A percentile compares a stretch with the other conserved stretches of the same genome.
Evolutionary conservation across 2,329 filamentous ascomycete species (phyloP).

Genomic region (Aspergillaceae sp.): DNA sequence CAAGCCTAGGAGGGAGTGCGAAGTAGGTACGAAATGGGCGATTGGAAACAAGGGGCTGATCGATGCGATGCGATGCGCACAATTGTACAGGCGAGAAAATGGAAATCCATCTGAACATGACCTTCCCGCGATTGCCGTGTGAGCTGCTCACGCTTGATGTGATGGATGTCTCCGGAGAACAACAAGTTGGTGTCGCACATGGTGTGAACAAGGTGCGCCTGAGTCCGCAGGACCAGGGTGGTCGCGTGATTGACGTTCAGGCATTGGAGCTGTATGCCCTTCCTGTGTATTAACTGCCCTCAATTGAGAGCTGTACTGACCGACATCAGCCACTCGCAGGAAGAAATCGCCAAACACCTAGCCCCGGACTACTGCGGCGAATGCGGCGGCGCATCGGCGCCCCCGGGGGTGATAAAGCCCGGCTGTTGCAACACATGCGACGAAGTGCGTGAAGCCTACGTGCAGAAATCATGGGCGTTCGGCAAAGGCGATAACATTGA

Average conservation of each 20-base stretch:
- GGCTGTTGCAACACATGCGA: conserved; percentile 97
- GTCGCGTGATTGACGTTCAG: conserved; percentile 62
- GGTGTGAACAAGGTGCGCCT: conserved; percentile 88
- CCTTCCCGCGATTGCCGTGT: conserved; percentile 87
- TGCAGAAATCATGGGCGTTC: conserved; percentile 83
- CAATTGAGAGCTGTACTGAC: background rate
- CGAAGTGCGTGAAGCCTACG: conserved; percentile 92
- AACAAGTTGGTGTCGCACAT: conserved; percentile 88
- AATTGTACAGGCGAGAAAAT: conserved; percentile 71
- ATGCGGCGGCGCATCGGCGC: conserved; percentile 79
- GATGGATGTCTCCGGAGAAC: conserved; percentile 97
- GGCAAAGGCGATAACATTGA: conserved; percentile 85
- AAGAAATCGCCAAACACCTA: conserved; percentile 65
- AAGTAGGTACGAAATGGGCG: too few species aligned
- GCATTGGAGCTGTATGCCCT: conserved; percentile 56
- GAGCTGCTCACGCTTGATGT: conserved; percentile 94
- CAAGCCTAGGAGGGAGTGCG: too few species aligned
- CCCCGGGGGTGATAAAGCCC: conserved; percentile 61
- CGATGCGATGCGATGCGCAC: conserved; percentile 8
- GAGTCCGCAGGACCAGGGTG: conserved; percentile 61
- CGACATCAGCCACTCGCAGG: conserved; percentile 52
- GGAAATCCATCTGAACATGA: conserved; percentile 97
- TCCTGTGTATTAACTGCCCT: background rate
- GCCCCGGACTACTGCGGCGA: conserved; percentile 87
- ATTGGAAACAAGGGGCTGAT: conserved; percentile 1